Evolutionary conservation across 805 yeast species (phyloP).

Genomic region (Kodamaea jinghongensis): DNA sequence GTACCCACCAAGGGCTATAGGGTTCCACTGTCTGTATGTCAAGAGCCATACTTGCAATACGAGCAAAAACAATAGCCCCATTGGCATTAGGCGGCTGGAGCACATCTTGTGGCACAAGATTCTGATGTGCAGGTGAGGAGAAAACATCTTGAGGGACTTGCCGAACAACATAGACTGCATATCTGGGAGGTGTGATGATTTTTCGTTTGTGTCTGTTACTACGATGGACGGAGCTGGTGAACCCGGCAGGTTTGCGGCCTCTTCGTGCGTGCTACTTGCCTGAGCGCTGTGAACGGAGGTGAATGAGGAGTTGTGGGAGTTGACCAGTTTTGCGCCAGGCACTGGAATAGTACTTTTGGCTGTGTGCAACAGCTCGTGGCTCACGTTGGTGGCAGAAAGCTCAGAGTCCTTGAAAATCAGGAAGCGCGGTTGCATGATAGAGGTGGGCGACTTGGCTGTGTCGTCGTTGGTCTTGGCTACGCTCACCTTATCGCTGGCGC

Average conservation of each 20-base stretch:
- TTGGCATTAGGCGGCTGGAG: slow-evolving; percentile 28
- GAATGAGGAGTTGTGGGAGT: no score
- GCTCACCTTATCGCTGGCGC: background rate
- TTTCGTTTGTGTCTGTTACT: background rate
- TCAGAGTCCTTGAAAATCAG: slow-evolving; percentile 9
- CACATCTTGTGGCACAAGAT: slow-evolving; percentile 28
- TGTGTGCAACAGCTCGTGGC: background rate
- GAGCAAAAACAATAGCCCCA: slow-evolving; percentile 39
- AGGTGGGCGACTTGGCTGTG: background rate
- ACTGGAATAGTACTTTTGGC: background rate
- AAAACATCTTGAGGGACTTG: slow-evolving; percentile 30
- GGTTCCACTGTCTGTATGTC: slow-evolving; percentile 60
- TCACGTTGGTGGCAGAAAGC: background rate
- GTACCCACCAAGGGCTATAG: slow-evolving; percentile 38
- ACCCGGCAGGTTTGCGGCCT: slow-evolving; percentile 15
- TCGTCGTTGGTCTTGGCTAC: background rate
- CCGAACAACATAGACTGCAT: slow-evolving; percentile 24
- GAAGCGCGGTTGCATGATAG: background rate
- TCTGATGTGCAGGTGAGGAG: slow-evolving; percentile 30
- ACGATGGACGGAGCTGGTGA: background rate
- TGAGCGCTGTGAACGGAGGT: background rate
- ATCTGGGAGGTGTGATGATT: no score
- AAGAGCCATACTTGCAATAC: slow-evolving; percentile 49
- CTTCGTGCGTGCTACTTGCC: slow-evolving; percentile 17
- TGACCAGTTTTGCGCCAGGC: no score